Base-by-base conservation (phyloP, 2,329 filamentous ascomycete genomes). In the Exophiala sp. region DNA sequence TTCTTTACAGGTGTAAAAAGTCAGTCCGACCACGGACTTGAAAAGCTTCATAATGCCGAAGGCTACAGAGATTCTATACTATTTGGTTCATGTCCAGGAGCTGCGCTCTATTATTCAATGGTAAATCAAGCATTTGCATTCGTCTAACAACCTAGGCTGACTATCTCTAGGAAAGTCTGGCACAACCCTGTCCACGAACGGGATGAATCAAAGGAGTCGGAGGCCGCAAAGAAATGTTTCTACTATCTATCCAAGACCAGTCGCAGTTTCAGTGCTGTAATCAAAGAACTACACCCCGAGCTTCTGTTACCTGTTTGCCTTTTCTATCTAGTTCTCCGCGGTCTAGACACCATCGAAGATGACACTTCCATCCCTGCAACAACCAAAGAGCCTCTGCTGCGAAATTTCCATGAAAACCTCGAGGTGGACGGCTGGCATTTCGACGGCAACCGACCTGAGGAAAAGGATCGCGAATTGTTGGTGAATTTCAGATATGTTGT, bases 281-380 rank as follows among this genome's bases (percentile, higher is more conserved):
- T 98, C 58, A 82, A 95, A 70, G 93, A 98, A 72, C 79, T 98
- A 37, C 90, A 96, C 66, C 89, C 89, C 1, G 91, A 98, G 71
- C 82, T 98, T 24, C 80, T 97, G 29, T 80, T 96, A 34, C 89
- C 93, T 19, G 79, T 97, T 39, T 82, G 84, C 48, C 75, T 97
- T 8, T 98, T 98, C 77, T 98, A 98, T 73, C 80, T 98, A 22
- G 80, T 88, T 46, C 78, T 98, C 47, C 87, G 93, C 54, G 93
- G 88, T 40, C 79, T 98, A 43, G 93, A 98, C 69, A 98, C 93
- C n/a, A 87, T 98, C 53, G 93, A 98, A 71, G 93, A 98, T 75
- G 93, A 98, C 70, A 97, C 96, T 82, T 95, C 89, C 3, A 84
- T 98, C 53, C 75, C 85, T 2, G 72, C 91, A 32, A 77, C 80